Evolutionary conservation across 106 monocot genomes (phyloP).

Genomic region (Acorus gramineus): DNA sequence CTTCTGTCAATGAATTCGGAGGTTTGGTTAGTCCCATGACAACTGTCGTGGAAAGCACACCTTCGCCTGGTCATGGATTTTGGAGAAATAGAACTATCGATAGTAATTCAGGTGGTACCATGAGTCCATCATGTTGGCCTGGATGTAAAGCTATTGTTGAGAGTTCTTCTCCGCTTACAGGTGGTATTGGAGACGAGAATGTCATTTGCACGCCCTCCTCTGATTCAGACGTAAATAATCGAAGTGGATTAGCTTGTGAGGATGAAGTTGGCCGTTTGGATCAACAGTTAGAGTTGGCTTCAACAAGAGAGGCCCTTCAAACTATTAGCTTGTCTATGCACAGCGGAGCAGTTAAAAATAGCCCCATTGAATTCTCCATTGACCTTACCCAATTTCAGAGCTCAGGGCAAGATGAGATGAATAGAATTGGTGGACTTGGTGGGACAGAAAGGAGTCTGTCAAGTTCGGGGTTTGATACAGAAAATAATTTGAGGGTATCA

Average conservation of each 20-base stretch:
- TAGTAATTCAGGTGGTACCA: constrained; percentile 16
- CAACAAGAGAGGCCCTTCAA: background rate
- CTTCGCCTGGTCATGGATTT: constrained; percentile 17
- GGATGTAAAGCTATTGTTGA: constrained; percentile 5
- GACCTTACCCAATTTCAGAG: constrained; percentile 41
- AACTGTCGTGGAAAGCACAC: constrained; percentile 22
- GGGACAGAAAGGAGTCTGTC: constrained; percentile 1
- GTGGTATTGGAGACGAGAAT: constrained; percentile 6
- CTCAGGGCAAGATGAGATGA: constrained; percentile 7
- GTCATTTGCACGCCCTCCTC: constrained; percentile 13
- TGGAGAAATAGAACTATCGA: constrained; percentile 47
- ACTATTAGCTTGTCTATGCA: constrained; percentile 12
- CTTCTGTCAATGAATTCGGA: constrained; percentile 1
- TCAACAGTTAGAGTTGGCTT: constrained; percentile 2
- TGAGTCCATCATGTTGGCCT: constrained; percentile 52
- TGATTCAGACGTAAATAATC: background rate
- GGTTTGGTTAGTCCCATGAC: constrained; percentile 5
- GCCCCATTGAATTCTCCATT: constrained; percentile 12
- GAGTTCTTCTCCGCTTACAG: constrained; percentile 17
- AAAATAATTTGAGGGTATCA: constrained; percentile 36
- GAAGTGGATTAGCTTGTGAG: background rate
- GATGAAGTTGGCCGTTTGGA: too few species aligned
- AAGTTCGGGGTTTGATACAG: constrained; percentile 1
- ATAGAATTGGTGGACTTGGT: background rate
- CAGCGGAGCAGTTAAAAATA: constrained; percentile 18